Evolutionary conservation across 2,329 filamentous ascomycete genomes (phyloP), one percentile per base, ranked within the genome.

Genomic region (Pestalotiopsis sp.): DNA sequence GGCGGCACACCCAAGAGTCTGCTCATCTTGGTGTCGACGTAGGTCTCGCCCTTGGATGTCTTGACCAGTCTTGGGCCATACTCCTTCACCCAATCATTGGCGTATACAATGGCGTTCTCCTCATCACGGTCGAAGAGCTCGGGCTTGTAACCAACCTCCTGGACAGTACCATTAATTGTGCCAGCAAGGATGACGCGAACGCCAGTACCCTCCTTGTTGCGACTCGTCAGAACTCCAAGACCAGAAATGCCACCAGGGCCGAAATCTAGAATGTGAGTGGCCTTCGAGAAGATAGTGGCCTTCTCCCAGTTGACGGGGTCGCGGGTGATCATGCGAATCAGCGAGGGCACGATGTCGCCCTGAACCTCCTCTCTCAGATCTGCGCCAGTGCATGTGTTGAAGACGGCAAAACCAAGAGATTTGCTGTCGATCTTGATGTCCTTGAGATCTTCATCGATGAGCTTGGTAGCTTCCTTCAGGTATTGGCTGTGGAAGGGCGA

Each of bases 401-500:
- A 98, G 63, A 99, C 93, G 2, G 96, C 90, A 67, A 98, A 95
- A 41, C 88, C 92, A 20, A 99, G 87, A 45, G 89, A 87, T 67
- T 88, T 88, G 67, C 90, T 88, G 67, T 93, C 87, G 67, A 98
- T 95, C 66, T 87, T 84, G 72, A 98, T 85, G 73, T 95, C 88
- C 80, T 93, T 93, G 70, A 99, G 86, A 78, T 99, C 97, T 75
- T 95, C 91, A 67, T 95, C 89, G 71, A 99, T 94, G 74, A 94
- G 87, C 69, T 91, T 88, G 31, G 93, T 94, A 2, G 96, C 95
- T 73, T 94, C 91, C 27, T 87, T 85, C 17, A 99, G 90, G 79
- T 98, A 98, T 70, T 94, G 92, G 87, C 96, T 99, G 86, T 99
- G 96, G 87, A 99, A 99, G 4, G 96, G 97, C 11, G 96, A 94